Percentiles rank a stretch among this genome's conserved stretches.
phyloP scores from a whole-genome alignment of 2,329 filamentous ascomycete species.

The Aurifilum marmelostoma region DNA sequence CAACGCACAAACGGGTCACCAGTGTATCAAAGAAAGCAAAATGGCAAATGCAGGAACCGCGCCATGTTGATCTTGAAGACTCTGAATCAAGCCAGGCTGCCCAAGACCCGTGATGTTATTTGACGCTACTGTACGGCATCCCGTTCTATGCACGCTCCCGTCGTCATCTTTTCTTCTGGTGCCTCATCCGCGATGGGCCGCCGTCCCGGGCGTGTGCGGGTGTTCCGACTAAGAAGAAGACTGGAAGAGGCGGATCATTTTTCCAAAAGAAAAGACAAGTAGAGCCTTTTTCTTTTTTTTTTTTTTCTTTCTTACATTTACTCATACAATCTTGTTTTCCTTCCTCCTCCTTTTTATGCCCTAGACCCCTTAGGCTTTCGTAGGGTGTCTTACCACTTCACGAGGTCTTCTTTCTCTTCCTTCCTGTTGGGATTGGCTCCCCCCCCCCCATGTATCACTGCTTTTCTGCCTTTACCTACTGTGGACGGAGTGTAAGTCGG shows the following conservation, averaged over 20 bases:
- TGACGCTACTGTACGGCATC: not conserved
- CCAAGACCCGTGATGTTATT: not conserved
- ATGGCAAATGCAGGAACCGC: too few species aligned
- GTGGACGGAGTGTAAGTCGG: not conserved
- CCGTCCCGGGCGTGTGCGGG: not conserved
- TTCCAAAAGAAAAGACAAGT: not conserved
- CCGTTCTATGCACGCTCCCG: not conserved
- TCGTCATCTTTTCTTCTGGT: not conserved
- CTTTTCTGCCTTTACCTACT: not conserved
- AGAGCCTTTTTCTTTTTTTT: too few species aligned
- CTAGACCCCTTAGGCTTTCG: too few species aligned
- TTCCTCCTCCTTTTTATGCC: not conserved
- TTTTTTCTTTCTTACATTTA: not conserved
- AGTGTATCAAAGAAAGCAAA: too few species aligned
- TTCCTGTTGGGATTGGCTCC: not conserved
- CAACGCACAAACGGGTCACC: too few species aligned
- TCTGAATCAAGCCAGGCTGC: not conserved
- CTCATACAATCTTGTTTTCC: not conserved
- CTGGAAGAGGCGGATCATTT: not conserved
- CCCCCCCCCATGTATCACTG: not conserved
- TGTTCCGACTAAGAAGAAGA: not conserved
- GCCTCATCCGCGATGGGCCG: conserved; percentile 13
- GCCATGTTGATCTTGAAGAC: not conserved
- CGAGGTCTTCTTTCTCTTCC: not conserved
- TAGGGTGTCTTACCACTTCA: not conserved